Conservation (phyloP, 2,329 filamentous ascomycete genomes). For the Phoma sp. region DNA sequence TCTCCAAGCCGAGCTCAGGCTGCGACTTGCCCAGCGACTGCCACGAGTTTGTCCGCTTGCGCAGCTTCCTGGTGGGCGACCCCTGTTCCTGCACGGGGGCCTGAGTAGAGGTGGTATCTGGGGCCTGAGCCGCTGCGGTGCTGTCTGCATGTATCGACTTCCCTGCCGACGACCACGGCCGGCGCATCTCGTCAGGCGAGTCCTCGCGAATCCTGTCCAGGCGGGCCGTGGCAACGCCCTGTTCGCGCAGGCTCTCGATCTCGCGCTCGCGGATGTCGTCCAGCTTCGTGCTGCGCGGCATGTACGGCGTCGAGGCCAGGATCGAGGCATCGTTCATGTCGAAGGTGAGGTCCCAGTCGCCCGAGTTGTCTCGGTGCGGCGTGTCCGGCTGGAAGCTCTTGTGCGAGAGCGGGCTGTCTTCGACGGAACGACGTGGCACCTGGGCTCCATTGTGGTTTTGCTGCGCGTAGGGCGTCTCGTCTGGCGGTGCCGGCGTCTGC, state of each 20-base stretch:
- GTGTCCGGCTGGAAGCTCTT: conserved; percentile 40
- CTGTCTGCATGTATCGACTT: conserved; percentile 17
- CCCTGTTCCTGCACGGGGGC: conserved; percentile 6
- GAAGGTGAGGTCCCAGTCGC: conserved; percentile 48
- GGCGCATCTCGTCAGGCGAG: conserved; percentile 38
- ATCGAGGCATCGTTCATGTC: conserved; percentile 57
- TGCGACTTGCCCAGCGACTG: conserved; percentile 40
- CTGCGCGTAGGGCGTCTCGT: conserved; percentile 20
- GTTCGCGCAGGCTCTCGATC: conserved; percentile 48
- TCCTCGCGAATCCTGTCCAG: conserved; percentile 40
- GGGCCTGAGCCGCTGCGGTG: conserved; percentile 5
- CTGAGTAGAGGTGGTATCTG: too few species aligned
- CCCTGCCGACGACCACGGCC: conserved; percentile 23
- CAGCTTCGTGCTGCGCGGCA: conserved; percentile 51
- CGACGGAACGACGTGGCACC: conserved; percentile 51
- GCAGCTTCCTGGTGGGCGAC: conserved; percentile 24
- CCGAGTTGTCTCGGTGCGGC: conserved; percentile 29
- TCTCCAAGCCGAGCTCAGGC: conserved; percentile 34
- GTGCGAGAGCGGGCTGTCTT: conserved; percentile 53
- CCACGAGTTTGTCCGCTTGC: conserved; percentile 39
- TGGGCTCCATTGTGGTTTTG: conserved; percentile 39
- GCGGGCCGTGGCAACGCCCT: conserved; percentile 40
- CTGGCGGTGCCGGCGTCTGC: conserved; percentile 12
- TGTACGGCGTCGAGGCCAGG: conserved; percentile 57
- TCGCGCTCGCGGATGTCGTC: conserved; percentile 55